Evolutionary conservation across 192 early-diverging fungal genomes (phyloP), one percentile per base, ranked within the genome.

Genomic region (Backusella circina): DNA sequence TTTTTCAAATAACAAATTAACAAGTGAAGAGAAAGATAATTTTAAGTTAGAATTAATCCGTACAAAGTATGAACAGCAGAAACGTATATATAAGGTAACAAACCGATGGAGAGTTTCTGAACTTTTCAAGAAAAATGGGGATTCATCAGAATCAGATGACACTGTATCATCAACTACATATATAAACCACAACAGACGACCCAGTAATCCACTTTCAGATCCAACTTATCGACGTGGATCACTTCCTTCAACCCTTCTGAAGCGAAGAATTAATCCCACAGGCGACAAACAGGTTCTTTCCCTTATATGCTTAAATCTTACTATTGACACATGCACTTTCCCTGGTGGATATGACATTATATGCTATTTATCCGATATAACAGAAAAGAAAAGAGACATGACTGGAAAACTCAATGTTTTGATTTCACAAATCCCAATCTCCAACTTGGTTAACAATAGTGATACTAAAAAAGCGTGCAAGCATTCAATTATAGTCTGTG

Each of bases 1-100:
- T 71, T 80, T 74, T 47, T 78, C 31, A 47, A 79, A 28, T 39
- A 83, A 75, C 67, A 50, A 51, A 10, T 61, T 69, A 9, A 47
- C 32, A 5, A 47, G 31, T 32, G 23, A 75, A 8, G 80, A 77
- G 0, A 67, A 68, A 65, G 15, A 15, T 23, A 13, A 57, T 18
- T 36, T 65, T 35, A 36, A 38, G 16, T 73, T 54, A 67, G 36
- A 33, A 0, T 26, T 57, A 21, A 65, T 71, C 3, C 15, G 57
- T 47, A 38, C 71, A 37, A 26, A 18, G 13, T 73, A 64, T 37
- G 51, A 73, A 26, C n/a, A 73, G n/a, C 23, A 35, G 13, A 64
- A 23, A 37, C 71, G 21, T 38, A 21, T 18, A 32, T 64, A 64
- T 35, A 73, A 64, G 18, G 50, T 73, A 61, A 64, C 71, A 10